Evolutionary conservation across 148 eudicot species (phyloP), one percentile per base, ranked within the genome.

Genomic region (Pouteria glomerata): DNA sequence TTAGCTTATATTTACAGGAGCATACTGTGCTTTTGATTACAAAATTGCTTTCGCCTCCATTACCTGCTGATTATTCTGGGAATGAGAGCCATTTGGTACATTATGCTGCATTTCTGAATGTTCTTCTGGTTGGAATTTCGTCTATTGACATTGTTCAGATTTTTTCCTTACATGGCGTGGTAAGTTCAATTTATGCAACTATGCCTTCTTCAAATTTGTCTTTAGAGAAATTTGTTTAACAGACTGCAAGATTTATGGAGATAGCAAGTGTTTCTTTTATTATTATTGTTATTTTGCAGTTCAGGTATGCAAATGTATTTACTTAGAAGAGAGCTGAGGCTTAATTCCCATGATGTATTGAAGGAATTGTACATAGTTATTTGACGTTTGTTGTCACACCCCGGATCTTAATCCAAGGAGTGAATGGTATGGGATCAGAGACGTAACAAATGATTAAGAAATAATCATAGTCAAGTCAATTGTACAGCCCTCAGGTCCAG

Each of bases 111-210:
- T 73, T 88, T 72, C 76, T 95, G 80, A 87, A 91, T 82, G 90
- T 86, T 73, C 82, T 95, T 73, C 92, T 95, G 68, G 76, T 89
- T 27, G 99, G 96, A 76, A 82, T 91, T 81, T 88, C 97, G 74
- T 76, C 90, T 29, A 53, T 85, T 66, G 99, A 95, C 76, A 77
- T 82, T 66, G 80, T 89, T 63, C 99, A 95, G 83, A 95, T 95
- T 30, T 88, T 95, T 78, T 89, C 97, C 73, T 83, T 91, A 63
- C 99, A 89, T 78, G 99, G 99, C 51, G 74, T 84, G 94, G 97
- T 91, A 83, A 39, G 93, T 79, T 68, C 51, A 70, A 16, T 34
- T 74, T 79, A 68, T 16, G 37, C 63, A 35, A 34, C 37, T 37
- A 6, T 53, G 44, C 19, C 39, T 30, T 37, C 24, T 31, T 69